Percentiles rank a stretch among this genome's conserved stretches.
phyloP scores from a whole-genome alignment of 2,329 filamentous ascomycete genomes.

The Fusarium sp. region DNA sequence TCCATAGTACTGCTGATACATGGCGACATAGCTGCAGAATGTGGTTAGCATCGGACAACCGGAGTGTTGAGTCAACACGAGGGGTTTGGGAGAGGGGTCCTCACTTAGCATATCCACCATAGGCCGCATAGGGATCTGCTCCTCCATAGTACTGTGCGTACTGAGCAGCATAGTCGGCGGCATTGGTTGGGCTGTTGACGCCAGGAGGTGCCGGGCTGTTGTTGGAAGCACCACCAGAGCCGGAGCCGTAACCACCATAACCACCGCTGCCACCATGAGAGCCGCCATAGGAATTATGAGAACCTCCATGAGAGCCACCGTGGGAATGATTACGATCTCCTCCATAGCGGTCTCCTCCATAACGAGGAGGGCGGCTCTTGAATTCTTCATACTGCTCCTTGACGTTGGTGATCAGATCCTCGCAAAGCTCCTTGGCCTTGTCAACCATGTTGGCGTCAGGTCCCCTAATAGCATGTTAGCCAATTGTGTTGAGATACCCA shows the following conservation, averaged over 20 bases:
- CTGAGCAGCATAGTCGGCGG: slow-evolving; percentile 74
- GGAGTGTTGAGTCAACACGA: neutral
- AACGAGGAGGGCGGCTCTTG: slow-evolving; percentile 79
- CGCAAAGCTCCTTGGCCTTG: slow-evolving; percentile 85
- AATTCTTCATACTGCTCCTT: slow-evolving; percentile 89
- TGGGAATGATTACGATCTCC: slow-evolving; percentile 48
- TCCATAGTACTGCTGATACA: slow-evolving; percentile 76
- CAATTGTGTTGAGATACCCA: slow-evolving; percentile 12
- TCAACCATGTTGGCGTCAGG: slow-evolving; percentile 87
- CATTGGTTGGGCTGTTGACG: slow-evolving; percentile 42
- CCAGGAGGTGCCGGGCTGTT: slow-evolving; percentile 50
- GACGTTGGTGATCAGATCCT: slow-evolving; percentile 86
- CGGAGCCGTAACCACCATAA: slow-evolving; percentile 43
- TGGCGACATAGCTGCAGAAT: slow-evolving; percentile 64
- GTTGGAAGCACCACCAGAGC: slow-evolving; percentile 46
- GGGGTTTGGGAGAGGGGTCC: slow-evolving; percentile 31
- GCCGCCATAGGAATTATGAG: slow-evolving; percentile 44
- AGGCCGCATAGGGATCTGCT: slow-evolving; percentile 85
- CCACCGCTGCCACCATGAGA: slow-evolving; percentile 38
- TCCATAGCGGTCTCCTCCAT: slow-evolving; percentile 52
- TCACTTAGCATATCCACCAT: slow-evolving; percentile 85
- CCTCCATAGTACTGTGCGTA: slow-evolving; percentile 83
- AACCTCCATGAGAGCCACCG: slow-evolving; percentile 43
- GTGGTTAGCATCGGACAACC: slow-evolving; percentile 34
- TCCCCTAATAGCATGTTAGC: slow-evolving; percentile 64